These are phyloP conservation scores for Lathyrus aphaca DNA, from an alignment of 306 rosid species.

Conservation along the genomic window DNA sequence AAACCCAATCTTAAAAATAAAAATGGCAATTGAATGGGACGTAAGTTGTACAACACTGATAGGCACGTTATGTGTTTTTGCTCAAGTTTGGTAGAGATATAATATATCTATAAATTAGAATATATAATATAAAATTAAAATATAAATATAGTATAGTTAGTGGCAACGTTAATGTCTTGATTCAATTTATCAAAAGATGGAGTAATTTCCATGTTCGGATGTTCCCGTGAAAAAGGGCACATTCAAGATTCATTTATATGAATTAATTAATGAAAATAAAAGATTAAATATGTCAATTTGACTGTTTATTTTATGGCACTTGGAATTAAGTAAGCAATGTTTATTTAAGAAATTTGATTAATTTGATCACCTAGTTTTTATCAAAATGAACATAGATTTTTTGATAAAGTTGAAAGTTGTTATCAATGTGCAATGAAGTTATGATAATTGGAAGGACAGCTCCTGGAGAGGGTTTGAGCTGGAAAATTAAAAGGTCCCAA, in stretches of 20 bases:
- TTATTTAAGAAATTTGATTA: slow-evolving; percentile 4
- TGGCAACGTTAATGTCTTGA: slow-evolving; percentile 7
- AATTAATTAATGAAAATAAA: background rate
- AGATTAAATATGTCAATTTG: background rate
- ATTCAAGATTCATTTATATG: background rate
- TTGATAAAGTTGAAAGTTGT: slow-evolving; percentile 7
- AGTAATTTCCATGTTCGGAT: slow-evolving; percentile 15
- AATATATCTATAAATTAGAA: background rate
- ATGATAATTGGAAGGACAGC: background rate
- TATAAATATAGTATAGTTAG: background rate
- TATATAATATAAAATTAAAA: background rate
- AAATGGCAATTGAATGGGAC: background rate
- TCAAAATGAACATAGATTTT: slow-evolving; percentile 28
- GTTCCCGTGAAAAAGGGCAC: background rate
- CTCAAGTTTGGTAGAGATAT: slow-evolving; percentile 1
- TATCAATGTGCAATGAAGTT: slow-evolving; percentile 1
- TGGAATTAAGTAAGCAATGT: slow-evolving; percentile 5
- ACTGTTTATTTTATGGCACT: slow-evolving; percentile 1
- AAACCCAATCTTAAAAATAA: background rate
- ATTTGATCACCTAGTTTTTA: background rate
- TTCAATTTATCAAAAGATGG: background rate
- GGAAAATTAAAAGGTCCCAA: slow-evolving; percentile 34
- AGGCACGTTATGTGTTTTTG: background rate
- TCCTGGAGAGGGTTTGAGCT: slow-evolving; percentile 31
- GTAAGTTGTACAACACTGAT: slow-evolving; percentile 2